Base-by-base conservation (phyloP, 768 basidiomycete genomes). In the Collybiopsis luxurians region DNA sequence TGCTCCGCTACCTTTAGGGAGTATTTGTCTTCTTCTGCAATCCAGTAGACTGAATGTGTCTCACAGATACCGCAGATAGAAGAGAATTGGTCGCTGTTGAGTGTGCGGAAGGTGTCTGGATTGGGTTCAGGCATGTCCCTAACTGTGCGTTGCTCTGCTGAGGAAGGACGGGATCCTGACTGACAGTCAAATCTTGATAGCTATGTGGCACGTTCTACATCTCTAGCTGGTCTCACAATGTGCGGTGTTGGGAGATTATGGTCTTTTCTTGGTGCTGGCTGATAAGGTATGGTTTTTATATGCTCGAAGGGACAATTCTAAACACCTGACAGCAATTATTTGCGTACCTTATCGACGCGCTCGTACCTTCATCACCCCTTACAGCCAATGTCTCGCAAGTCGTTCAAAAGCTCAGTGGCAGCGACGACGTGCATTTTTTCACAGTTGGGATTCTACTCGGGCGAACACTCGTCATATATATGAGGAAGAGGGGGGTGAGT, bases 381-480 rank as follows among this genome's bases (percentile, higher is more conserved):
- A 85, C 80, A 53, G 73, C 83, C 34, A 83, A 86, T 63, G 81
- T 82, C 5, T 81, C 83, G 0, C 87, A 91, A 64, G 87, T 87
- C 1, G 95, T 95, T 2, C 95, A 98, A 69, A 90, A 94, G 62
- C 78, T 98, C 36, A 94, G 89, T 64, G 90, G 92, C 0, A 90
- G 85, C 39, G 90, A 90, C 67, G 95, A 98, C 60, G 93, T 98
- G 13, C 88, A 92, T 60, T 98, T 96, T 77, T 98, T 99, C 76
- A 90, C 90, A 63, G 93, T 96, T 27, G 96, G 96, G 5, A 87
- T 83, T 48, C 79, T 98, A 21, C 85, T 87, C 48, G 90, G 89
- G 15, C 84, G 96, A 7, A 98, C 95, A 0, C 72, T 86, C n/a
- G 85, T 92, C 3, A 82, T 90, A 47, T 90, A 87, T 67, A 89